phyloP scores from a whole-genome alignment of 1,139 yeast species.

The Pichia norvegensis region DNA sequence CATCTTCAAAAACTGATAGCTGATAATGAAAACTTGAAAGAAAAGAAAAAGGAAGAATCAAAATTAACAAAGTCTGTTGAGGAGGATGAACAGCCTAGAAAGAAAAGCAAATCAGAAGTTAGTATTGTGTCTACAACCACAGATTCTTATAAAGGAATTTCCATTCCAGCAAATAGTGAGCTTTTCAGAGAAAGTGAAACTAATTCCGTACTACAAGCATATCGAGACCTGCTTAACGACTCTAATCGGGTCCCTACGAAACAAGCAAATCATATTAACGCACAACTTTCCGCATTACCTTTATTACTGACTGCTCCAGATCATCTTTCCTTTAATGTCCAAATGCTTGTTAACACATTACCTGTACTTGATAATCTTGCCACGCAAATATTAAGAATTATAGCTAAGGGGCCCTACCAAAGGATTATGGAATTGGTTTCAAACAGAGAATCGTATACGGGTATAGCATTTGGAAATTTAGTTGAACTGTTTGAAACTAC shows the following conservation, averaged over 20 bases:
- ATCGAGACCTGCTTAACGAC: conserved; percentile 20
- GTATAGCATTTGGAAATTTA: conserved; percentile 65
- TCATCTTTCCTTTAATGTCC: conserved; percentile 51
- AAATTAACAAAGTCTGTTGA: neutral
- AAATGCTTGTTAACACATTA: conserved; percentile 53
- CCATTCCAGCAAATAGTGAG: conserved; percentile 35
- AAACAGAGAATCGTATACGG: conserved; percentile 61
- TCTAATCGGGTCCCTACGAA: conserved; percentile 8
- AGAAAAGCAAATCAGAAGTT: neutral
- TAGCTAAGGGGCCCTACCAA: conserved; percentile 66
- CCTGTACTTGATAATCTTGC: conserved; percentile 72
- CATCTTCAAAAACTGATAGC: conserved; percentile 24
- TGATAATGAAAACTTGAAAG: conserved; percentile 11
- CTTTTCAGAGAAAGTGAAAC: conserved; percentile 29
- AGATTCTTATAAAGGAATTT: conserved; percentile 26
- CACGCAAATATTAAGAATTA: conserved; percentile 59
- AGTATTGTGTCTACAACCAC: conserved; percentile 14
- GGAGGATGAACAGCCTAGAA: neutral
- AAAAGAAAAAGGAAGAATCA: neutral
- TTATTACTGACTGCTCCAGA: conserved; percentile 49
- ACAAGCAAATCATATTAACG: conserved; percentile 34
- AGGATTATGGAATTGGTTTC: conserved; percentile 66
- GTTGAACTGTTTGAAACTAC: conserved; percentile 71
- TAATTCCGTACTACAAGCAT: conserved; percentile 20
- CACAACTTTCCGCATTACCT: conserved; percentile 53